phyloP scores from a whole-genome alignment of 805 yeast genomes.

The Ogataea methylovora region DNA sequence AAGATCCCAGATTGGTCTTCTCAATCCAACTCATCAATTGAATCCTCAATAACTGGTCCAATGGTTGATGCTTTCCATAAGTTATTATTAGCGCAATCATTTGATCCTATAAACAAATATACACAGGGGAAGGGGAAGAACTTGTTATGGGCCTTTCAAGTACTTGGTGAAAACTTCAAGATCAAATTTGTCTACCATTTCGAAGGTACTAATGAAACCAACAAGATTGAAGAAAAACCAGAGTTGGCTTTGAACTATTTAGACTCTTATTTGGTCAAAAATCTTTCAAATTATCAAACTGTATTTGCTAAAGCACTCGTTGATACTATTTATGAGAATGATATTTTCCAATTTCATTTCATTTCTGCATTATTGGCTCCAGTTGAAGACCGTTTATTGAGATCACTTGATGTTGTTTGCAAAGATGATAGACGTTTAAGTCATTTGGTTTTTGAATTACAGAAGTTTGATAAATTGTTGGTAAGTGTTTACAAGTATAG shows the following conservation, averaged over 20 bases:
- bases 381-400: slow-evolving; percentile 34
- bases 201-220: slow-evolving; percentile 44
- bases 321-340: slow-evolving; percentile 8
- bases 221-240: slow-evolving; percentile 55
- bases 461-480: slow-evolving; percentile 49
- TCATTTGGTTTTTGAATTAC: slow-evolving; percentile 51
- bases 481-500: slow-evolving; percentile 32
- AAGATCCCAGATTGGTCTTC: no score
- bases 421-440: slow-evolving; percentile 41
- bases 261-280: slow-evolving; percentile 30
- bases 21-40: no score
- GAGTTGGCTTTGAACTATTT: slow-evolving; percentile 60
- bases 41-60: no score
- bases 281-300: slow-evolving; percentile 20
- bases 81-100: slow-evolving; percentile 23
- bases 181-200: slow-evolving; percentile 56
- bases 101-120: slow-evolving; percentile 21
- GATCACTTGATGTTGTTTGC: slow-evolving; percentile 16
- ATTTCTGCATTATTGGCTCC: slow-evolving; percentile 42
- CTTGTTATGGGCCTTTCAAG: slow-evolving; percentile 43
- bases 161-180: slow-evolving; percentile 37
- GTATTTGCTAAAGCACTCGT: slow-evolving; percentile 22
- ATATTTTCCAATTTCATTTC: slow-evolving; percentile 25
- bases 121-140: slow-evolving; percentile 30
- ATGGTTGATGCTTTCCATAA: not conserved